phyloP scores from a whole-genome alignment of 108 stramenopile species.

The Chaetoceros muelleri region DNA sequence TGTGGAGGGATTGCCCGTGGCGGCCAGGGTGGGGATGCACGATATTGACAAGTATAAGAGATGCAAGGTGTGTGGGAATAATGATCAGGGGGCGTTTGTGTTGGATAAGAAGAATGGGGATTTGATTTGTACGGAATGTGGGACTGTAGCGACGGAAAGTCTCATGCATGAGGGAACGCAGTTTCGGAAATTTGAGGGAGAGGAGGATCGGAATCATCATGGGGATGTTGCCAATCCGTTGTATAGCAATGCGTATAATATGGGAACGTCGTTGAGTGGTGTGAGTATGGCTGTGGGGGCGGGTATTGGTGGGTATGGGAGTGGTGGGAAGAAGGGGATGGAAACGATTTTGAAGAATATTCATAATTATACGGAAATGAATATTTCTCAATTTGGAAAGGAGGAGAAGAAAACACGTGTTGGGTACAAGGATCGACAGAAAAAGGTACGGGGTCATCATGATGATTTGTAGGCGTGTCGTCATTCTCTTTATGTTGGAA shows the following conservation, averaged over 20 bases:
- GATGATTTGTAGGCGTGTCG: too few relatives aligned
- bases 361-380: conserved; percentile 45
- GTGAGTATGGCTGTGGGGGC: conserved; percentile 49
- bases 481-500: conserved; percentile 23
- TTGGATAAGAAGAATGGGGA: conserved; percentile 82
- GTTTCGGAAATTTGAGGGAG: conserved; percentile 87
- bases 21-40: conserved; percentile 16
- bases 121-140: conserved; percentile 71
- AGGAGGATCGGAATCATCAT: conserved; percentile 83
- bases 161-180: conserved; percentile 82
- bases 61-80: conserved; percentile 73
- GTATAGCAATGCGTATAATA: conserved; percentile 69
- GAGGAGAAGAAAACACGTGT: conserved; percentile 74
- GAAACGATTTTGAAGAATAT: conserved; percentile 8
- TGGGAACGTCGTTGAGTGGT: conserved; percentile 66
- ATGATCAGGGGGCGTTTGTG: conserved; percentile 69
- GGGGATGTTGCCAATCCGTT: conserved; percentile 76
- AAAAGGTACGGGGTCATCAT: too few relatives aligned
- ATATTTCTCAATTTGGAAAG: conserved; percentile 80
- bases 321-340: conserved; percentile 17
- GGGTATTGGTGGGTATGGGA: conserved; percentile 57
- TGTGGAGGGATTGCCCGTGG: conserved; percentile 23
- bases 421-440: conserved; percentile 88
- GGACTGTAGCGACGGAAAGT: conserved; percentile 69
- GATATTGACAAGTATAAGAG: conserved; percentile 54